Evolutionary conservation across 208 protist genomes (phyloP), one percentile per base, ranked within the genome.

Genomic region (Spongospora subterranea): DNA sequence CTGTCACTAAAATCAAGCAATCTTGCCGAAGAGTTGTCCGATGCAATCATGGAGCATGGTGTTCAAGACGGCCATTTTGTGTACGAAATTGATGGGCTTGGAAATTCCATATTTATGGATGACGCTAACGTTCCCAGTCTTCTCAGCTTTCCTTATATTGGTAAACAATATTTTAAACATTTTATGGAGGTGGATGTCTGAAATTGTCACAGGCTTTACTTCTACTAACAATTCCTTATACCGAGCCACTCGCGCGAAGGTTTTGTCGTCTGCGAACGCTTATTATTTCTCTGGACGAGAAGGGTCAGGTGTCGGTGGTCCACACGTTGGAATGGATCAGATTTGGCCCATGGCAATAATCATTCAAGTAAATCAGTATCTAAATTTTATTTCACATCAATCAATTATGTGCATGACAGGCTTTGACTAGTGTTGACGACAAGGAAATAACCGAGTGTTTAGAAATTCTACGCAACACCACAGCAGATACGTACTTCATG

Each of bases 81-180:
- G 11, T 93, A 92, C 54, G 92, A 93, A 91, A 46, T 92, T 6
- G 92, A 93, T 82, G 92, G 92, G 32, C 88, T 93, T 77, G 92
- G 92, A 0, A 93, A 93, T 45, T 6, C 0, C 0, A 40, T 90
- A 60, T n/a, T 93, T 0, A 90, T 92, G 1, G 92, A 93, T 88
- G 92, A 93, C 76, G 90, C 92, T 0, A 93, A 93, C 40, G 35
- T 93, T 29, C 92, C 92, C 32, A 90, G 54, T 20, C 29, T 93
- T 0, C 38, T 93, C 0, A 76, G 64, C 0, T 82, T 93, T n/a
- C 92, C 92, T 46, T 93, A 89, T 64, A 32, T 93, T 32, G 50
- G 50, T 60, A 60, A 60, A 60, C n/a, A n/a, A n/a, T n/a, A n/a
- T 60, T 60, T 60, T 24, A 60, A 24, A 6, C 6, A 60, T 24